Base-by-base conservation (phyloP, 2,329 filamentous ascomycete genomes). In the Gnomoniopsis smithogilvyi region DNA sequence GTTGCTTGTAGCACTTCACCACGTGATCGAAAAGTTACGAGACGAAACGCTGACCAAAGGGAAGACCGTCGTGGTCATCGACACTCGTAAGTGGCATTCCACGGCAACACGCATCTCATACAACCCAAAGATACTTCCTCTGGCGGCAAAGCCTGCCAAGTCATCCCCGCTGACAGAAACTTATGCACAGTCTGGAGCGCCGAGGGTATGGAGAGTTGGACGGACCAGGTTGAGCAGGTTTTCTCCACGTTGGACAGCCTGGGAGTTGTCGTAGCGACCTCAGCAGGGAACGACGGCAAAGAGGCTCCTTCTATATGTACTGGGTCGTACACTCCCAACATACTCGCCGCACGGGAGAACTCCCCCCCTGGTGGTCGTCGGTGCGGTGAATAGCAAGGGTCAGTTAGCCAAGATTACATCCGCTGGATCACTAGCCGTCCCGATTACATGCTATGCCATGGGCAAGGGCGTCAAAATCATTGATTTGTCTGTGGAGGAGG, bases 261-360 rank as follows among this genome's bases (percentile, higher is more conserved):
- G 7, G 58, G 58, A 2, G 57, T 48, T 3, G 58, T 56, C 14
- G 15, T 49, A 4, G 38, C 53, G n/a, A 24, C 56, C 1, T 33
- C 58, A 14, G 58, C 58, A 26, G 58, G 58, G 17, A 60, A 60
- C 17, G 58, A 48, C 17, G 58, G 58, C 21, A 36, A 26, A 11
- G 12, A 34, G 1, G 10, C 19, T 4, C 58, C 58, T 1, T 47
- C 53, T 0, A 47, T 41, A 2, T 21, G 19, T 3, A 60, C 58
- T 8, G 48, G 33, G 2, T 53, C 36, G 7, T 51, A 48, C 22
- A 56, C 55, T 41, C 58, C 58, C 43, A 55, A 60, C 15, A n/a
- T 43, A 21, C 17, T 60, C 3, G 21, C 21, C 26, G 11, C 17
- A 2, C 33, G 24, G 1, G 38, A 36, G 1, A 17, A 3, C 47